A percentile compares a stretch with the other conserved stretches of the same genome.
Evolutionary conservation across 2,329 filamentous ascomycete species (phyloP).

Genomic region (Microcyclospora tardicrescens): DNA sequence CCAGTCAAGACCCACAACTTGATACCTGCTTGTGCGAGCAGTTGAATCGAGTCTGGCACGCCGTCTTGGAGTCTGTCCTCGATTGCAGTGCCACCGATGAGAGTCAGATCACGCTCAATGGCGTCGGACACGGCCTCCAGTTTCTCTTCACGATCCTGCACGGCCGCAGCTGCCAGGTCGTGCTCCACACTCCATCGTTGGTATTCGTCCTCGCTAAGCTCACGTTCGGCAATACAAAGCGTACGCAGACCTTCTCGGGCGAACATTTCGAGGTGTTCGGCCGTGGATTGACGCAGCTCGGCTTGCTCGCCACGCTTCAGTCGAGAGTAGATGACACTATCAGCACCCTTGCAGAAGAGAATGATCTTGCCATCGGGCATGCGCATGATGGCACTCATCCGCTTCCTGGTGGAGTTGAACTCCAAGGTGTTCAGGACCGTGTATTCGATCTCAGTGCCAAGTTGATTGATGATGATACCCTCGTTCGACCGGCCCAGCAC

Average conservation of each 20-base stretch:
- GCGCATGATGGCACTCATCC: constrained; percentile 92
- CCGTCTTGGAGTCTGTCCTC: constrained; percentile 95
- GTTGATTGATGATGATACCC: constrained; percentile 71
- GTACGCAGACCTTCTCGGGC: constrained; percentile 89
- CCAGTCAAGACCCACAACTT: constrained; percentile 98
- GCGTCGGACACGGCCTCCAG: constrained; percentile 77
- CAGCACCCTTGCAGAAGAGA: constrained; percentile 92
- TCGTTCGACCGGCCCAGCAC: constrained; percentile 70
- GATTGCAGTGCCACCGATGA: constrained; percentile 90
- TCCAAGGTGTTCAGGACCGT: constrained; percentile 87
- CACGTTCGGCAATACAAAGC: constrained; percentile 77
- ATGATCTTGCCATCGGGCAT: constrained; percentile 87
- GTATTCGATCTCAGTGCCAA: constrained; percentile 76
- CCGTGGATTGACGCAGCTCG: constrained; percentile 69
- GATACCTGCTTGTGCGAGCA: constrained; percentile 86
- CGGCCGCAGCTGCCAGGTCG: constrained; percentile 69
- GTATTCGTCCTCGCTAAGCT: constrained; percentile 73
- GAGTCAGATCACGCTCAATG: constrained; percentile 78
- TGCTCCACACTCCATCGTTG: constrained; percentile 73
- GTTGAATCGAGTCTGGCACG: constrained; percentile 85
- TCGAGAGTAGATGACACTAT: constrained; percentile 92
- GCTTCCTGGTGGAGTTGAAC: constrained; percentile 92
- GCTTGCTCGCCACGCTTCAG: constrained; percentile 73
- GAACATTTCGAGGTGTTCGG: constrained; percentile 93
- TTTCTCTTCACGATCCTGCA: constrained; percentile 83